Percentiles rank a stretch among this genome's conserved stretches.
phyloP scores from a whole-genome alignment of 371 early-diverging fungal genomes.

The Sporodiniella umbellata region DNA sequence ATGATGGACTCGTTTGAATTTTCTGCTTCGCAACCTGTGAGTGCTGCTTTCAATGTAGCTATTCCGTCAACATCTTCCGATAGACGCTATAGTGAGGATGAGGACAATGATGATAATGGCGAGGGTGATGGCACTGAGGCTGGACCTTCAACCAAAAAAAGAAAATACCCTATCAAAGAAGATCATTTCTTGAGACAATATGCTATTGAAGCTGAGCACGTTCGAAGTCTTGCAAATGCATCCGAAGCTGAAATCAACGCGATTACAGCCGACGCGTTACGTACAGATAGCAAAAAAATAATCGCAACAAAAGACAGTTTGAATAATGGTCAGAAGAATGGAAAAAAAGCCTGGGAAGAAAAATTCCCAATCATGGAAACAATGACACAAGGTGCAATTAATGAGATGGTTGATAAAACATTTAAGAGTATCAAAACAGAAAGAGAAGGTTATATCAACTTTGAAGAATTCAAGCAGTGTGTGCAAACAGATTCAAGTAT shows the following conservation, averaged over 20 bases:
- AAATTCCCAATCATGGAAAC: constrained; percentile 86
- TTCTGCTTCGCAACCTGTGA: constrained; percentile 88
- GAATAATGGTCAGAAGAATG: constrained; percentile 12
- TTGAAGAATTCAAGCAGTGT: constrained; percentile 76
- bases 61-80: constrained; percentile 51
- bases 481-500: constrained; percentile 66
- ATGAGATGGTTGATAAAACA: constrained; percentile 91
- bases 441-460: constrained; percentile 63
- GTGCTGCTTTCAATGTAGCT: constrained; percentile 87
- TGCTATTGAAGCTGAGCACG: constrained; percentile 26
- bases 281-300: constrained; percentile 17
- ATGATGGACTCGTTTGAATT: constrained; percentile 90
- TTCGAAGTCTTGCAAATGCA: constrained; percentile 8
- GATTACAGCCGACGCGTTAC: constrained; percentile 10
- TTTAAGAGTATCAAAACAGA: constrained; percentile 65
- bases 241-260: constrained; percentile 12
- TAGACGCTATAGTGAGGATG: constrained; percentile 1
- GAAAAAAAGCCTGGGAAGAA: constrained; percentile 49
- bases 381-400: constrained; percentile 88
- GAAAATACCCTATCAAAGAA: constrained; percentile 36
- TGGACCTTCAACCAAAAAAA: constrained; percentile 19
- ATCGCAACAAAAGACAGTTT: constrained; percentile 3
- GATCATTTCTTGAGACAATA: constrained; percentile 31
- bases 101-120: background rate
- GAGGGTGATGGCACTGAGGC: constrained; percentile 3